Base-by-base conservation (phyloP, 768 basidiomycete genomes). In the Cystofilobasidium bisporidii region DNA sequence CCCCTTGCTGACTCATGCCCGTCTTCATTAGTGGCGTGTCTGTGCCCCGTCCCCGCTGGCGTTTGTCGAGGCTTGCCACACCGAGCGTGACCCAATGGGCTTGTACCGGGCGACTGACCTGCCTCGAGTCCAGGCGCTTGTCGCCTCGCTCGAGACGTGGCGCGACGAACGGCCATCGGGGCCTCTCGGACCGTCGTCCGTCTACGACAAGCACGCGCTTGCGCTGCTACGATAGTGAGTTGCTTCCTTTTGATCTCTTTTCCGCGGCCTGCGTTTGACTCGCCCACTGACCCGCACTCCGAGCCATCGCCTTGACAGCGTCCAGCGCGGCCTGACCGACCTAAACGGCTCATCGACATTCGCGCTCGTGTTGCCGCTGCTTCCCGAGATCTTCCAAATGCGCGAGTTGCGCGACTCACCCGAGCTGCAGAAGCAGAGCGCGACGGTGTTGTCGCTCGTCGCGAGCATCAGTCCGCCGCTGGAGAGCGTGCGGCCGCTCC, bases 181-280 rank as follows among this genome's bases (percentile, higher is more conserved):
- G 63, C 91, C 91, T 0, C 83, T 89, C 66, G 63, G 67, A 67
- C 86, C 83, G 70, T 87, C 91, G 73, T 94, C 91, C 12, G 83
- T 84, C 82, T 92, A 92, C 75, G 91, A 94, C 78, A 91, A 89
- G 79, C 84, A 89, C 69, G 89, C 88, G 2, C 78, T 89, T 65
- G 88, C 89, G n/a, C 79, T 77, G 47, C 32, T 70, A 24, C 50
- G 55, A 28, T 62, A 60, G 53, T 69, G 32, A 8, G 50, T 58
- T 20, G 32, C 22, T 9, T 14, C 5, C 17, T 18, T 14, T 18
- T n/a, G n/a, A n/a, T 28, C 28, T 30, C 8, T 15, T 12, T 36
- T 36, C 6, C 33, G 47, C 38, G 63, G 41, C n/a, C 73, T 89
- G 87, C 88, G 67, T 75, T 91, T 36, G 82, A 20, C 15, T 30